These are phyloP conservation scores for Tylopilus orsonianus DNA, from an alignment of 1,284 basidiomycete species.

Conservation along the genomic window DNA sequence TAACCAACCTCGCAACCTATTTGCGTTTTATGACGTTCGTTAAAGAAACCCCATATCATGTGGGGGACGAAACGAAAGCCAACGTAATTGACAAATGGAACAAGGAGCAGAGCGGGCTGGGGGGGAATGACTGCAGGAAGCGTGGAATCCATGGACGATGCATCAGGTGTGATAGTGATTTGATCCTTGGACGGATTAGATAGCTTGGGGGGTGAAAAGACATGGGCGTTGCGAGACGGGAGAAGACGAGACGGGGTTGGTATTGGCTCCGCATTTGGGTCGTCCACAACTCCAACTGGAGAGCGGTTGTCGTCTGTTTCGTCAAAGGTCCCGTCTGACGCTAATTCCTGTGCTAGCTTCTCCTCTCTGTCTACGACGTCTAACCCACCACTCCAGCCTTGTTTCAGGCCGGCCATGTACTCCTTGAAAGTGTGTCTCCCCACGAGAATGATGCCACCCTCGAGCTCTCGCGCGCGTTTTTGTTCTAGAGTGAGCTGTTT, in stretches of 20 bases:
- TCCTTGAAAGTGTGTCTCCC: constrained; percentile 94
- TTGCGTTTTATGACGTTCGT: constrained; percentile 77
- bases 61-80: constrained; percentile 86
- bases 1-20: constrained; percentile 84
- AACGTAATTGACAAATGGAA: constrained; percentile 85
- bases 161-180: constrained; percentile 16
- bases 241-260: constrained; percentile 42
- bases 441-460: constrained; percentile 85
- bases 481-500: constrained; percentile 58
- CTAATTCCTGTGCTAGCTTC: constrained; percentile 65
- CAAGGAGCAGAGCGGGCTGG: constrained; percentile 82
- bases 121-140: constrained; percentile 67
- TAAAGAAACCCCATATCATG: constrained; percentile 94
- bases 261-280: constrained; percentile 36
- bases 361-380: constrained; percentile 77
- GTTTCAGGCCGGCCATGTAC: constrained; percentile 83
- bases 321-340: constrained; percentile 78
- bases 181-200: constrained; percentile 26
- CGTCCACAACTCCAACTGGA: constrained; percentile 31
- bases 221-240: constrained; percentile 37
- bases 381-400: constrained; percentile 82
- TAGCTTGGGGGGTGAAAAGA: constrained; percentile 44
- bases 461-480: constrained; percentile 62
- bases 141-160: constrained; percentile 30
- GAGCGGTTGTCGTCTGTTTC: constrained; percentile 44